Evolutionary conservation across 2,329 filamentous ascomycete genomes (phyloP).

Genomic region (Diaporthe ampelina): DNA sequence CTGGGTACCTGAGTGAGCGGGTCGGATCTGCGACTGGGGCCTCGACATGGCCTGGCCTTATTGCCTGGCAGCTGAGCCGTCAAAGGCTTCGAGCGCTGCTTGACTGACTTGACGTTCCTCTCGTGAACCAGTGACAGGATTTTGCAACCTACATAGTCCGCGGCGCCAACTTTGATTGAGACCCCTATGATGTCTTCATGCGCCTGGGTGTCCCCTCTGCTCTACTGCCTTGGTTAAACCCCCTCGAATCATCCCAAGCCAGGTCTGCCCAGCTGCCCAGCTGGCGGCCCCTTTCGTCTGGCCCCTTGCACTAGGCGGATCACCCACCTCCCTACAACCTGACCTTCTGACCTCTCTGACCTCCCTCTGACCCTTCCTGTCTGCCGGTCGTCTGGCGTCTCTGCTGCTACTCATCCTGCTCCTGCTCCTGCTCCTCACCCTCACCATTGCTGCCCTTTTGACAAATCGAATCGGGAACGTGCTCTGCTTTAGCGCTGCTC

Average conservation of each 20-base stretch:
- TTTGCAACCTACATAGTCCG: slow-evolving; percentile 11
- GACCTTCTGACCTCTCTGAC: slow-evolving; percentile 34
- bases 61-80: slow-evolving; percentile 23
- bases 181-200: slow-evolving; percentile 39
- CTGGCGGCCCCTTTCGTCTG: slow-evolving; percentile 14
- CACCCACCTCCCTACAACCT: slow-evolving; percentile 30
- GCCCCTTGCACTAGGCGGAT: slow-evolving; percentile 38
- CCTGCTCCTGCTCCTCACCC: slow-evolving; percentile 27
- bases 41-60: slow-evolving; percentile 22
- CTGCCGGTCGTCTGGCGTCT: neutral
- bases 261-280: slow-evolving; percentile 23
- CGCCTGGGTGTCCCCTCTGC: slow-evolving; percentile 20
- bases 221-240: neutral
- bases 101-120: slow-evolving; percentile 15
- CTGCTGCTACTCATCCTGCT: neutral
- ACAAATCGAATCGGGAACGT: slow-evolving; percentile 27
- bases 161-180: slow-evolving; percentile 11
- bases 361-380: slow-evolving; percentile 14
- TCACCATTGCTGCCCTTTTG: neutral
- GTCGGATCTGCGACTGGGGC: slow-evolving; percentile 34
- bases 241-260: slow-evolving; percentile 13
- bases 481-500: slow-evolving; percentile 22
- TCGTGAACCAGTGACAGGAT: slow-evolving; percentile 1
- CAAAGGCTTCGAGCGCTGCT: slow-evolving; percentile 12
- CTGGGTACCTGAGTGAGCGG: slow-evolving; percentile 32